These are phyloP conservation scores for Aspergillus coremiiformis DNA, from an alignment of 495 filamentous ascomycete species.

Conservation along the genomic window DNA sequence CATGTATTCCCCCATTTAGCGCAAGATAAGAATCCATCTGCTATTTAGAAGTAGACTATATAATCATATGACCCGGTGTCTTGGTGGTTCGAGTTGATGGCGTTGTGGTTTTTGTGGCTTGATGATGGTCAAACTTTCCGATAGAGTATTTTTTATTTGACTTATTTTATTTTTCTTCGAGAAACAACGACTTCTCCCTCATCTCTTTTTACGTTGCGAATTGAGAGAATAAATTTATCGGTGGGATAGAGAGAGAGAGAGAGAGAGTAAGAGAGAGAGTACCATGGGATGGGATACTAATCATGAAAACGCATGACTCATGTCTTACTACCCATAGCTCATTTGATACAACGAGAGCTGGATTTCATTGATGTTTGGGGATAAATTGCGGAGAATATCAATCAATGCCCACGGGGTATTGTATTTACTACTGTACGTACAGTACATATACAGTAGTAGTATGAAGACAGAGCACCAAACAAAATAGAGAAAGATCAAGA, in stretches of 20 bases:
- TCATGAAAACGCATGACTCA: too few relatives aligned
- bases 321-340: too few relatives aligned
- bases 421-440: not conserved
- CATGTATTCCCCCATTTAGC: conserved; percentile 44
- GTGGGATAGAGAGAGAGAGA: too few relatives aligned
- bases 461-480: not conserved
- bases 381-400: not conserved
- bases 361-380: not conserved
- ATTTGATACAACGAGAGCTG: too few relatives aligned
- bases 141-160: not conserved
- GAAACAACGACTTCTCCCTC: too few relatives aligned
- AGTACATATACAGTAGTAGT: not conserved
- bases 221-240: too few relatives aligned
- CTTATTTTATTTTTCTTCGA: not conserved
- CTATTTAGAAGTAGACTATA: not conserved
- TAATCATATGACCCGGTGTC: not conserved
- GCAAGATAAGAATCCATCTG: conserved; percentile 5
- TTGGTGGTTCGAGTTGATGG: not conserved
- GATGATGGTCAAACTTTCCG: not conserved
- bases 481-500: too few relatives aligned
- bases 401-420: not conserved
- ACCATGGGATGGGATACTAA: too few relatives aligned
- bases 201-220: too few relatives aligned
- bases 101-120: not conserved
- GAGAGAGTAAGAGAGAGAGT: too few relatives aligned